phyloP scores from a whole-genome alignment of 2,329 filamentous ascomycete species.

The Malbranchea zuffiana region DNA sequence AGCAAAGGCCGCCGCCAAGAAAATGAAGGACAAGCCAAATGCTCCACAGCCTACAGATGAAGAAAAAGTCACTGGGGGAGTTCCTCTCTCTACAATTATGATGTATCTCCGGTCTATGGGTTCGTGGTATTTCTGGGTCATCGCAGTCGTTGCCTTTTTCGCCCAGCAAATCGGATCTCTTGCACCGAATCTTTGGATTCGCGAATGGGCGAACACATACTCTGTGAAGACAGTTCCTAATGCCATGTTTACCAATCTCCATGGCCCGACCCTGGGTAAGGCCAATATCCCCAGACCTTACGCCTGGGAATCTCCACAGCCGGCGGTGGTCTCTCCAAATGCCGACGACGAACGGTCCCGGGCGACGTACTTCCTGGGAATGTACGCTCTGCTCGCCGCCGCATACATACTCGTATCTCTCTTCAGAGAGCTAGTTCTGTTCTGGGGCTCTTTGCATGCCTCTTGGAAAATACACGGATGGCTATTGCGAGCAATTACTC shows the following conservation, averaged over 20 bases:
- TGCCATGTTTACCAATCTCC: slow-evolving; percentile 26
- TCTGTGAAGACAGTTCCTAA: slow-evolving; percentile 25
- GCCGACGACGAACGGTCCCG: slow-evolving; percentile 49
- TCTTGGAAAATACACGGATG: slow-evolving; percentile 73
- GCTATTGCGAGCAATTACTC: slow-evolving; percentile 66
- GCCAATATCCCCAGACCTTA: slow-evolving; percentile 28
- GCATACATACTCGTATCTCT: slow-evolving; percentile 72
- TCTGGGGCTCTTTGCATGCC: slow-evolving; percentile 80
- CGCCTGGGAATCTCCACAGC: slow-evolving; percentile 22
- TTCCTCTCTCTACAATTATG: slow-evolving; percentile 75
- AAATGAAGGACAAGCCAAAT: slow-evolving; percentile 30
- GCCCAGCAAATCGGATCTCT: slow-evolving; percentile 77
- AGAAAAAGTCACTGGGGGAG: slow-evolving; percentile 69
- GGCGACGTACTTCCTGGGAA: slow-evolving; percentile 67
- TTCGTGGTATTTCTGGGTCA: slow-evolving; percentile 88
- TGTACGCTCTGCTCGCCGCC: slow-evolving; percentile 72
- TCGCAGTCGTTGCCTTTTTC: slow-evolving; percentile 63
- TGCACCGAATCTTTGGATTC: slow-evolving; percentile 87
- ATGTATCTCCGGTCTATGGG: slow-evolving; percentile 88
- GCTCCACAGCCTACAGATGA: slow-evolving; percentile 49
- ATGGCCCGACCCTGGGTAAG: slow-evolving; percentile 28
- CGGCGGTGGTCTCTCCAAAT: slow-evolving; percentile 16
- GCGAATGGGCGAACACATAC: slow-evolving; percentile 90
- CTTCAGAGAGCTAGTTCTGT: slow-evolving; percentile 74
- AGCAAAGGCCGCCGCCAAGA: slow-evolving; percentile 24